Percentiles rank a stretch among this genome's conserved stretches.
Conservation (phyloP, 2,329 filamentous ascomycete species). For the Ascochyta lentis region DNA sequence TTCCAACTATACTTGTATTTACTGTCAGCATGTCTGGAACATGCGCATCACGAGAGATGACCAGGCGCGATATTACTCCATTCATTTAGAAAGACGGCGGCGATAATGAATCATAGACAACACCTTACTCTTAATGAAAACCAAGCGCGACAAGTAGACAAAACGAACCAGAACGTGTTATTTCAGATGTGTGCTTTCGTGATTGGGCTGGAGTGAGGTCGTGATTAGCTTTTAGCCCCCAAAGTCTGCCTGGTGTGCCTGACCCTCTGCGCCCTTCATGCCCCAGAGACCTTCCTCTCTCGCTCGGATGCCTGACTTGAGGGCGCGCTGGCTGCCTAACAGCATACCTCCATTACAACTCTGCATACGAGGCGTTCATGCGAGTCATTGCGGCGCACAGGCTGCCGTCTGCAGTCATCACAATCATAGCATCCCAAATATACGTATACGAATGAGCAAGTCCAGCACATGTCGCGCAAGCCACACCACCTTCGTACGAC, state of each 20-base stretch:
- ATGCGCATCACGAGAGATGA: conserved; percentile 22
- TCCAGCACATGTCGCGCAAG: neutral
- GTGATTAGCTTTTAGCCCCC: conserved; percentile 13
- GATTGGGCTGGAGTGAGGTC: conserved; percentile 5
- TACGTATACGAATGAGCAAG: neutral
- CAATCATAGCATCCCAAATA: neutral
- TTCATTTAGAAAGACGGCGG: conserved; percentile 22
- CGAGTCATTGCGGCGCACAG: conserved; percentile 1
- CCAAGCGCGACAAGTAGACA: neutral
- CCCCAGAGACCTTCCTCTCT: conserved; percentile 1
- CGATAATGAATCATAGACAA: neutral
- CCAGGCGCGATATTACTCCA: conserved; percentile 13
- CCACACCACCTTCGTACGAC: neutral
- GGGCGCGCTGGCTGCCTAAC: conserved; percentile 8
- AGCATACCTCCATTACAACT: neutral
- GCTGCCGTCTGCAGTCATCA: conserved; percentile 4
- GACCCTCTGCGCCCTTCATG: conserved; percentile 1
- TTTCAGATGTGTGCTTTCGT: neutral
- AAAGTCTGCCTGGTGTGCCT: conserved; percentile 8
- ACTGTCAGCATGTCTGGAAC: conserved; percentile 28
- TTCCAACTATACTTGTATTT: conserved; percentile 19
- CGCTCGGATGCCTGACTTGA: conserved; percentile 3
- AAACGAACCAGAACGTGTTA: neutral
- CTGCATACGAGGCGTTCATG: neutral
- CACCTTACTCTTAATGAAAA: conserved; percentile 15